Base-by-base conservation (phyloP, 768 basidiomycete genomes). In the Boletus edulis region DNA sequence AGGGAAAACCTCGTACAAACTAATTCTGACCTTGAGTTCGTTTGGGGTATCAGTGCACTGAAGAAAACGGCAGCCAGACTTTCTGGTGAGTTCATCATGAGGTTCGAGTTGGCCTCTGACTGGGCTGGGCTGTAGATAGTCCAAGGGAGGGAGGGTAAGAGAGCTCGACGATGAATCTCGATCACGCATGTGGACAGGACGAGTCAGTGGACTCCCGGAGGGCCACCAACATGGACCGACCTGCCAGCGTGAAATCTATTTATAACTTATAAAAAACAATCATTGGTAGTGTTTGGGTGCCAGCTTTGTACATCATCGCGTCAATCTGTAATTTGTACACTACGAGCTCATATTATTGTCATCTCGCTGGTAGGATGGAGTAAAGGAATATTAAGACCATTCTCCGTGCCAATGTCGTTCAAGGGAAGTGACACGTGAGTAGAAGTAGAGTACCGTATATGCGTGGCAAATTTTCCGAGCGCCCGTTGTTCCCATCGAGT, bases 41-140 rank as follows among this genome's bases (percentile, higher is more conserved):
- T 87, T 82, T 14, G 81, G 83, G 29, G 87, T 89, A 64, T 89
- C 87, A 17, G 87, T 89, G 51, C 84, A 84, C 66, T 90, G 87
- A 46, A 90, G 75, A 70, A 82, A 89, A 59, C 88, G 76, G 78
- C 84, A 87, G 51, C 87, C 85, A 27, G 83, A 76, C 56, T 74
- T 76, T 57, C 69, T 77, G 11, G 81, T 67, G 61, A 58, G 51
- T 13, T 73, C 70, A 51, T 87, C 84, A 43, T 79, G 76, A n/a
- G 83, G 80, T 64, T 90, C 88, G 47, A 90, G 77, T 66, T 87
- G 88, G 27, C 88, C 87, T 68, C 87, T 79, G 47, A 89, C 82
- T 20, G 87, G 85, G 65, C 82, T 87, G 46, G 80, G 73, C 49
- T 80, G 79, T 58, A 81, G 77, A 61, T 86, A 80, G 63, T 86